phyloP scores from a whole-genome alignment of 768 basidiomycete species.

The Naganishia antarctica region DNA sequence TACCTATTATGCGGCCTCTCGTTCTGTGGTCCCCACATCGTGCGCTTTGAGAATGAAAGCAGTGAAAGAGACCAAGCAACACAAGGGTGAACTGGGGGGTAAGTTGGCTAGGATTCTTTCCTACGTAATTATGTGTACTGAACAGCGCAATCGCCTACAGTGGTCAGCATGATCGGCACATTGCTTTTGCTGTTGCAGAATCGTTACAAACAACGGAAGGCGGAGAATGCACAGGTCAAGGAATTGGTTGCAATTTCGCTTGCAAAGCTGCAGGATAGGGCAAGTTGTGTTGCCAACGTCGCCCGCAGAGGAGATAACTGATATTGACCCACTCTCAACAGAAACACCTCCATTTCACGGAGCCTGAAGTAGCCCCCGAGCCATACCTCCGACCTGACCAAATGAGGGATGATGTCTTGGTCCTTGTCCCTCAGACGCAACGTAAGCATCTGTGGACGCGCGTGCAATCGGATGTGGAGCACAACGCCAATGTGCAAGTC shows the following conservation, averaged over 20 bases:
- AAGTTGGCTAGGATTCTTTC: too few species aligned
- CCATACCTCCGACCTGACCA: slow-evolving; percentile 47
- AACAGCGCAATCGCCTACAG: not conserved
- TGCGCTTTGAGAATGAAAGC: slow-evolving; percentile 39
- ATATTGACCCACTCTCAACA: slow-evolving; percentile 16
- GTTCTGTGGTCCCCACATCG: slow-evolving; percentile 47
- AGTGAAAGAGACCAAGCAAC: slow-evolving; percentile 26
- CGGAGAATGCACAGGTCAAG: slow-evolving; percentile 45
- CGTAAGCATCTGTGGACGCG: slow-evolving; percentile 38
- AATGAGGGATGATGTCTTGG: slow-evolving; percentile 46
- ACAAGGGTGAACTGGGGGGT: slow-evolving; percentile 47
- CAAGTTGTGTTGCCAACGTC: slow-evolving; percentile 21
- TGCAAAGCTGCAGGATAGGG: slow-evolving; percentile 45
- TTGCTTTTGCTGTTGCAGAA: slow-evolving; percentile 31
- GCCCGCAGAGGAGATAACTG: not conserved
- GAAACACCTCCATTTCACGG: slow-evolving; percentile 46
- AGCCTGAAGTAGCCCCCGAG: slow-evolving; percentile 41
- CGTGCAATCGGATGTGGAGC: slow-evolving; percentile 40
- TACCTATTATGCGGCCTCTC: slow-evolving; percentile 33
- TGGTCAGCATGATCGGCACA: slow-evolving; percentile 29
- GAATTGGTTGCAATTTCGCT: slow-evolving; percentile 45
- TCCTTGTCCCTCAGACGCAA: slow-evolving; percentile 34
- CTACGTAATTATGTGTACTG: too few species aligned
- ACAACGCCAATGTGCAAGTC: slow-evolving; percentile 45
- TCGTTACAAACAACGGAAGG: slow-evolving; percentile 29